Evolutionary conservation across 169 alveolate species (phyloP), one percentile per base, ranked within the genome.

Genomic region (Amoebophrya sp.): DNA sequence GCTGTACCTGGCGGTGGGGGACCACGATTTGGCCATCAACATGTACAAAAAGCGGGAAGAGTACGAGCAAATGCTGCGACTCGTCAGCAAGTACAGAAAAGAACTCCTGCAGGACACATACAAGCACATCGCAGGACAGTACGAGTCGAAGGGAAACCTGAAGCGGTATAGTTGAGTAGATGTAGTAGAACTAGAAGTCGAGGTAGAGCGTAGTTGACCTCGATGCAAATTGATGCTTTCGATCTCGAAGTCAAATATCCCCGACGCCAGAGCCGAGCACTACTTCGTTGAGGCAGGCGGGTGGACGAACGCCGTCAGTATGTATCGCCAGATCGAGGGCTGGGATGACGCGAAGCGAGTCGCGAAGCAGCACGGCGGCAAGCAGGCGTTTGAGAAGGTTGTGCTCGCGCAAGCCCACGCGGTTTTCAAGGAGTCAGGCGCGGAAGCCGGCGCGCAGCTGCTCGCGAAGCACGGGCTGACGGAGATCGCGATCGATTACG

Each of bases 281-380:
- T 90, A 89, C 88, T 92, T 88, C 90, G 90, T 90, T 40, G 88
- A 89, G 88, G 96, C 92, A 50, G 97, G 97, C 41, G 94, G 95
- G 90, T 97, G 99, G 99, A 93, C 94, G 90, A 94, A 94, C 50
- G 98, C 98, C 88, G 98, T 95, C 88, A 96, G 96, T 69, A 97
- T 97, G 98, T 97, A 96, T 92, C 94, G 97, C 48, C 96, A 95
- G 41, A 94, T 94, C 40, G 95, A 94, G 78, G 93, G 94, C 95
- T 97, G 98, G 98, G 98, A 96, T 78, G 99, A 96, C 90, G 98
- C 98, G 87, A 93, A 96, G 41, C 95, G 98, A 89, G 98, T 96
- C 16, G 98, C 98, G 67, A 96, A 96, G 94, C 93, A 94, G n/a
- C 94, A 96, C 92, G 99, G 99, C 40, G 95, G 95, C 70, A 95